phyloP scores from a whole-genome alignment of 306 rosid genomes.

The Vigna hirtella region DNA sequence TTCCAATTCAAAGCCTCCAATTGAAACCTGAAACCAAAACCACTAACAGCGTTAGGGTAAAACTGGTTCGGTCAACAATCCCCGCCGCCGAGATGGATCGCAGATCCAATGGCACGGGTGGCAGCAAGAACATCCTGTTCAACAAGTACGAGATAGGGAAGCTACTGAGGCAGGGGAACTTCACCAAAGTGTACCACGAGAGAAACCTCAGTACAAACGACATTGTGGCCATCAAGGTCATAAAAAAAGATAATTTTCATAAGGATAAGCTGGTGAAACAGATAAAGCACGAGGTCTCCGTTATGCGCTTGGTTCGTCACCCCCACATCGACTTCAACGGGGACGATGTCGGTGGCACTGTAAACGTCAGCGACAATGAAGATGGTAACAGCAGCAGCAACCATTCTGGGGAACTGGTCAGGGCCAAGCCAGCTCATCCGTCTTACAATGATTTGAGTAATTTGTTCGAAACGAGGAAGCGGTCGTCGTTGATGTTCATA shows the following conservation, averaged over 20 bases:
- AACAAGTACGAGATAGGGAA: conserved; percentile 80
- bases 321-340: conserved; percentile 52
- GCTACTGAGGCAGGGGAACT: conserved; percentile 72
- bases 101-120: background rate
- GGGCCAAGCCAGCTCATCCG: conserved; percentile 49
- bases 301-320: conserved; percentile 76
- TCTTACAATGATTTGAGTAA: conserved; percentile 78
- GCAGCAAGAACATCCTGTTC: conserved; percentile 55
- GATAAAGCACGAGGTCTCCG: conserved; percentile 77
- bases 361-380: too few relatives aligned
- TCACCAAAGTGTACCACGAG: conserved; percentile 73
- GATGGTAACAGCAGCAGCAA: background rate
- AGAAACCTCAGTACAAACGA: conserved; percentile 56
- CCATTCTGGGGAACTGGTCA: background rate
- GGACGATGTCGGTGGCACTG: background rate
- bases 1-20: conserved; percentile 34
- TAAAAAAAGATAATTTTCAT: conserved; percentile 66
- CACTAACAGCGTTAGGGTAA: too few relatives aligned
- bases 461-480: conserved; percentile 75
- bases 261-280: conserved; percentile 69
- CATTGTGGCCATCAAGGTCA: conserved; percentile 75
- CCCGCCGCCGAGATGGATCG: background rate
- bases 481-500: conserved; percentile 62
- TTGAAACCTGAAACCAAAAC: background rate
- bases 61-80: background rate